Evolutionary conservation across 106 monocot genomes (phyloP), one percentile per base, ranked within the genome.

Genomic region (Dioscorea alata): DNA sequence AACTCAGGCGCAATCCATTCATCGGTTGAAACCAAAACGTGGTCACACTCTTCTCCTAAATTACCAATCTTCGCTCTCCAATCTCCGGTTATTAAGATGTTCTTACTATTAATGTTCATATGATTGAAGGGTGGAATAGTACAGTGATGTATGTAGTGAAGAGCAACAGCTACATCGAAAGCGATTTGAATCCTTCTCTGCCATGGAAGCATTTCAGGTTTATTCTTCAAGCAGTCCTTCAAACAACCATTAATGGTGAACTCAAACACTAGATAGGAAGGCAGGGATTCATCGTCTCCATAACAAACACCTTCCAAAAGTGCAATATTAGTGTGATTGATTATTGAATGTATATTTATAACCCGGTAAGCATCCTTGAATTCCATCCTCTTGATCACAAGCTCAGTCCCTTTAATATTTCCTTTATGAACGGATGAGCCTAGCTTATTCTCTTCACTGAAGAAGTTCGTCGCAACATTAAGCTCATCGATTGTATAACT

Each of bases 101-200:
- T 79, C 18, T 25, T 66, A 48, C 73, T 79, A 18, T 48, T 79
- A 24, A 79, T 69, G 63, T 79, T 79, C 79, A 73, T 73, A 63
- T 79, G 79, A 25, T 69, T 69, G 34, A 69, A 73, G 6, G 73
- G 68, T 24, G 79, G 73, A 10, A 64, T 15, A 2, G 73, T 79
- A 56, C 79, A 79, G 34, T 79, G 73, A 28, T 79, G 73, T 53
- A 79, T 69, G 48, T 79, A 79, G 31, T 79, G 79, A 13, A 79
- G 73, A n/a, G 63, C 79, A 8, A 58, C 32, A 0, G 73, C 73
- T 2, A 79, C 73, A 50, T 79, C 73, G 32, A 79, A 69, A 28
- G 79, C 79, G 23, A 79, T 79, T 20, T 73, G 79, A n/a, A 56
- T 63, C 48, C 79, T 73, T 56, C 12, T 73, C 0, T 63, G 52